Conservation (phyloP, 2,329 filamentous ascomycete genomes). For the Aspergillus ruber region DNA sequence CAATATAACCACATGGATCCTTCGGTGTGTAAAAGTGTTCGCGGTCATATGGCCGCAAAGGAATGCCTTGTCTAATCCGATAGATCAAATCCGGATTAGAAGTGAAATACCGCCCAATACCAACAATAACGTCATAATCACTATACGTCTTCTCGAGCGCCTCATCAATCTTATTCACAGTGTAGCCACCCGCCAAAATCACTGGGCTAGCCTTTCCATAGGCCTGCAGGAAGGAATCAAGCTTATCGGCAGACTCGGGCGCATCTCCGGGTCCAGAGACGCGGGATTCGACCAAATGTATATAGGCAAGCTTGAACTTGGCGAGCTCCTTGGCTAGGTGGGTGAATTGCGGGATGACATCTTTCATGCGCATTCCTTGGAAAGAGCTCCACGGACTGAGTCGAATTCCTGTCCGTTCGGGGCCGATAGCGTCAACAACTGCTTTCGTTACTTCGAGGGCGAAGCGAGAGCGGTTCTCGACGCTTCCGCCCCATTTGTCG, state of each 20-base stretch:
- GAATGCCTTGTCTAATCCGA: constrained; percentile 32
- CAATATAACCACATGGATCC: constrained; percentile 34
- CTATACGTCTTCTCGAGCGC: background rate
- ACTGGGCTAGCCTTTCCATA: background rate
- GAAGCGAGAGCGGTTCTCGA: background rate
- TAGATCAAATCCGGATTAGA: constrained; percentile 19
- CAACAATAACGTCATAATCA: background rate
- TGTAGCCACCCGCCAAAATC: background rate
- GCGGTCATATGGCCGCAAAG: constrained; percentile 34
- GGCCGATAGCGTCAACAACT: background rate
- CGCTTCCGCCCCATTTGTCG: background rate
- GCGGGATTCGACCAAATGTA: background rate
- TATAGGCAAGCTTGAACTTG: background rate
- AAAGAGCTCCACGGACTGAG: background rate
- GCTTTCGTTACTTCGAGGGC: background rate
- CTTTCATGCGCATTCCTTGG: background rate
- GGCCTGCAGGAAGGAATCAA: background rate
- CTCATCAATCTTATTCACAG: background rate
- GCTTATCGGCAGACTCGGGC: background rate
- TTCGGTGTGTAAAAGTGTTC: constrained; percentile 38
- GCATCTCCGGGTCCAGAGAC: background rate
- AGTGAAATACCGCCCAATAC: background rate
- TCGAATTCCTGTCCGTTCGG: background rate
- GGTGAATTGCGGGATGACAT: background rate
- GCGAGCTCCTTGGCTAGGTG: background rate